These are phyloP conservation scores for Metschnikowia dekortorum DNA, from an alignment of 805 yeast genomes.

Conservation along the genomic window DNA sequence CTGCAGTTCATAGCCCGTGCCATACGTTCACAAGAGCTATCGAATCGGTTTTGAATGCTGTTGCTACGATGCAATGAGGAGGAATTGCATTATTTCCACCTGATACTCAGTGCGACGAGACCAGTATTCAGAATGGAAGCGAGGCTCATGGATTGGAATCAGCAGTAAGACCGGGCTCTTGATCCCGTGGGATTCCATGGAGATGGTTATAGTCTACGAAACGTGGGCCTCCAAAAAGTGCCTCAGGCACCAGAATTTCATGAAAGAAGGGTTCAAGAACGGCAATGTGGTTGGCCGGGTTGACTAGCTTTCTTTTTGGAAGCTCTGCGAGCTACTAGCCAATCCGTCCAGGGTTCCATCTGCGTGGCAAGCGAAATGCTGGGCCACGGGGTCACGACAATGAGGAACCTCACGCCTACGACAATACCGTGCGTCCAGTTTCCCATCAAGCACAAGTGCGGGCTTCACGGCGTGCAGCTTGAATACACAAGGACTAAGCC, in stretches of 20 bases:
- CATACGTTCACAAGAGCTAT: constrained; percentile 65
- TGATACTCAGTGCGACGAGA: constrained; percentile 49
- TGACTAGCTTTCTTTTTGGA: constrained; percentile 59
- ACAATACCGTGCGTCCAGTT: constrained; percentile 69
- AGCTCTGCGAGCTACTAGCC: constrained; percentile 41
- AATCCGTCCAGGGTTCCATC: constrained; percentile 15
- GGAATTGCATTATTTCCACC: constrained; percentile 72
- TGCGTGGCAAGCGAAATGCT: constrained; percentile 1
- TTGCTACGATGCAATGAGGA: constrained; percentile 48
- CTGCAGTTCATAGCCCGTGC: constrained; percentile 60
- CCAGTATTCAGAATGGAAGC: constrained; percentile 27
- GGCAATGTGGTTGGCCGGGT: constrained; percentile 86
- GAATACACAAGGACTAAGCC: constrained; percentile 68
- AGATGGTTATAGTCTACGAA: constrained; percentile 88
- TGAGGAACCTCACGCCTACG: constrained; percentile 11
- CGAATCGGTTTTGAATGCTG: constrained; percentile 42
- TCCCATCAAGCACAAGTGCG: constrained; percentile 77
- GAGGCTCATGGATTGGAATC: constrained; percentile 67
- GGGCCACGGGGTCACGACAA: constrained; percentile 6
- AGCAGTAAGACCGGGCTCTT: constrained; percentile 80
- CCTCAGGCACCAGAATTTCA: constrained; percentile 62
- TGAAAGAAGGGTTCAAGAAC: constrained; percentile 51
- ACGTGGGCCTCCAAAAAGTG: constrained; percentile 66
- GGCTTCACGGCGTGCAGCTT: constrained; percentile 76
- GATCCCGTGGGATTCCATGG: constrained; percentile 97